phyloP scores from a whole-genome alignment of 2,329 filamentous ascomycete genomes.

The Talaromyces marneffei region DNA sequence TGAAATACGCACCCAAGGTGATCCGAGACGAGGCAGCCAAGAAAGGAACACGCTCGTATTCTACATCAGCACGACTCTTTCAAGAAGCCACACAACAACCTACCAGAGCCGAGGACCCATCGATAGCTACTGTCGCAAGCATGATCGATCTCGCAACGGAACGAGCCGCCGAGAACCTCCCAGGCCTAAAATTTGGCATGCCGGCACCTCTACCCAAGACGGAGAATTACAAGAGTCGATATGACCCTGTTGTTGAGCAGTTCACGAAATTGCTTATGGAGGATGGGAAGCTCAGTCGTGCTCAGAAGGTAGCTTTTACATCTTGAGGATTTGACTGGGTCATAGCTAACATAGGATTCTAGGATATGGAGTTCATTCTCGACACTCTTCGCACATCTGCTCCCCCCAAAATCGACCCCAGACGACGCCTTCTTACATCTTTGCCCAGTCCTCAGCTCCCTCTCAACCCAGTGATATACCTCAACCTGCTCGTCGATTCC shows the following conservation, averaged over 20 bases:
- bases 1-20: constrained; percentile 60
- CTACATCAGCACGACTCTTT: constrained; percentile 46
- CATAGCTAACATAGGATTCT: neutral
- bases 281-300: constrained; percentile 81
- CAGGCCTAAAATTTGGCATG: constrained; percentile 72
- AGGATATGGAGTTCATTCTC: constrained; percentile 83
- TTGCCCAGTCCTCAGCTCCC: constrained; percentile 75
- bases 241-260: constrained; percentile 79
- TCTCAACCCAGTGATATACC: constrained; percentile 81
- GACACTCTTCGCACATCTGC: constrained; percentile 76
- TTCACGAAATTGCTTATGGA: constrained; percentile 87
- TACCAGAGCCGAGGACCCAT: constrained; percentile 23
- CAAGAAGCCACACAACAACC: constrained; percentile 27
- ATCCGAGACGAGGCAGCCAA: constrained; percentile 35
- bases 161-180: constrained; percentile 31
- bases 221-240: constrained; percentile 68
- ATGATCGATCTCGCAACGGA: constrained; percentile 34
- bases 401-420: constrained; percentile 67
- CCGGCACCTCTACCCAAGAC: constrained; percentile 61
- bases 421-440: constrained; percentile 56
- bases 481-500: constrained; percentile 85
- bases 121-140: constrained; percentile 29
- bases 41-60: constrained; percentile 50
- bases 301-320: constrained; percentile 63
- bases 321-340: neutral